Conservation (phyloP, 768 basidiomycete genomes). For the Cystofilobasidium bisporidii region DNA sequence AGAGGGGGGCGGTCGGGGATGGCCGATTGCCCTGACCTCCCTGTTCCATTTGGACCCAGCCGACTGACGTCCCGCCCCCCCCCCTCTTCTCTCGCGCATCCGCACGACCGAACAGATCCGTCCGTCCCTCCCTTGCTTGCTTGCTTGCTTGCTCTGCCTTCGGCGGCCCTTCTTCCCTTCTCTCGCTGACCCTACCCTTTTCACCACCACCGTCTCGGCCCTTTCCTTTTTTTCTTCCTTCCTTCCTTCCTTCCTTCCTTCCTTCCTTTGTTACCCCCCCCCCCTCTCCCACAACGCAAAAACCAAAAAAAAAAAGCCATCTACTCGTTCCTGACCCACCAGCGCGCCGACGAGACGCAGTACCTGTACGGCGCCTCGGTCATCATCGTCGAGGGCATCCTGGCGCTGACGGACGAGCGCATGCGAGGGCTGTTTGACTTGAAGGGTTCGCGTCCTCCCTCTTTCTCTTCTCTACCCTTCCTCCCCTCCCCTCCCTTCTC, state of each 20-base stretch:
- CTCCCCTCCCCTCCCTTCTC: too few species aligned
- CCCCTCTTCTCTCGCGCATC: not conserved
- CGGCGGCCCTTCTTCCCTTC: too few species aligned
- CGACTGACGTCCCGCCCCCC: too few species aligned
- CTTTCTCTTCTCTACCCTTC: not conserved
- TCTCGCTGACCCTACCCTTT: not conserved
- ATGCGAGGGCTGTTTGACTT: constrained; percentile 80
- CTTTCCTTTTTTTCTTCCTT: too few species aligned
- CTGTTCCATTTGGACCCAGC: too few species aligned
- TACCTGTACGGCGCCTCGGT: constrained; percentile 85
- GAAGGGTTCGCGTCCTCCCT: constrained; percentile 50
- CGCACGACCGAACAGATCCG: not conserved
- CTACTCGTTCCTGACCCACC: constrained; percentile 87
- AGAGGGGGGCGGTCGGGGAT: too few species aligned
- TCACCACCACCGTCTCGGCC: too few species aligned
- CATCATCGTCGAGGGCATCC: constrained; percentile 85
- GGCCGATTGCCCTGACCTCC: too few species aligned
- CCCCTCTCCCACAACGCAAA: too few species aligned
- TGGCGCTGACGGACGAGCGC: constrained; percentile 70
- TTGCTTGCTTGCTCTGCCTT: too few species aligned
- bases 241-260: not conserved
- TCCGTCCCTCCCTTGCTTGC: constrained; percentile 4
- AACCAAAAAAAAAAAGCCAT: too few species aligned
- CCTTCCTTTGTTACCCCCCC: not conserved
- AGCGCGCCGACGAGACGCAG: constrained; percentile 55